Evolutionary conservation across 306 rosid species (phyloP).

Genomic region (Vicia sativa): DNA sequence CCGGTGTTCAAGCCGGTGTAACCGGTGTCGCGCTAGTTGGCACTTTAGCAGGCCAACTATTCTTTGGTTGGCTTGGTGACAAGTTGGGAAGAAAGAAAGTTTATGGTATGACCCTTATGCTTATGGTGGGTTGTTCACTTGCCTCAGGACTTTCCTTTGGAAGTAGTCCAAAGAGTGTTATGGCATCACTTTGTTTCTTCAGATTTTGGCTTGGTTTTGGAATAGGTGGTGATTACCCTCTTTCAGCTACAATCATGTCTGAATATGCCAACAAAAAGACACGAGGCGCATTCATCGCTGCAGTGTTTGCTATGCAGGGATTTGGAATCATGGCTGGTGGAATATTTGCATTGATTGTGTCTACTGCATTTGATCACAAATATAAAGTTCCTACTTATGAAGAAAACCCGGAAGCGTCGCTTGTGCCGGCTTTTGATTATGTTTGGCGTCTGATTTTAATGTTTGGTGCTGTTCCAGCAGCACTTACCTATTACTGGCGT

Average conservation of each 20-base stretch:
- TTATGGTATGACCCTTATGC: constrained; percentile 72
- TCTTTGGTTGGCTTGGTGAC: constrained; percentile 99
- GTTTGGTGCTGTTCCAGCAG: constrained; percentile 77
- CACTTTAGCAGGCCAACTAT: constrained; percentile 78
- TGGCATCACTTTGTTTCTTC: constrained; percentile 75
- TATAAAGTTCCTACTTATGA: constrained; percentile 57
- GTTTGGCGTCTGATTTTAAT: constrained; percentile 82
- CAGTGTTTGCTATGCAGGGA: constrained; percentile 95
- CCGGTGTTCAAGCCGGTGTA: constrained; percentile 68
- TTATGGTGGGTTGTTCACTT: constrained; percentile 74
- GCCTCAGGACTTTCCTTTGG: constrained; percentile 78
- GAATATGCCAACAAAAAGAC: constrained; percentile 93
- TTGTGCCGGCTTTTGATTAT: constrained; percentile 58
- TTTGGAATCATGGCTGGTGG: constrained; percentile 87
- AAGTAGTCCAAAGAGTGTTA: constrained; percentile 43
- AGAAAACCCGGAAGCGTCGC: constrained; percentile 24
- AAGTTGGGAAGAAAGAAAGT: constrained; percentile 78
- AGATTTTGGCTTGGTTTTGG: constrained; percentile 99
- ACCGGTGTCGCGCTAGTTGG: constrained; percentile 82
- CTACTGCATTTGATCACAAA: constrained; percentile 53
- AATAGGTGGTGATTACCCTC: constrained; percentile 94
- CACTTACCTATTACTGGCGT: constrained; percentile 83
- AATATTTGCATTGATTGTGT: constrained; percentile 60
- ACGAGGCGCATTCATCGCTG: constrained; percentile 88
- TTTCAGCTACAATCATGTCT: constrained; percentile 93